Evolutionary conservation across 163 green algal genomes (phyloP), one percentile per base, ranked within the genome.

Genomic region (Volvox carteri): DNA sequence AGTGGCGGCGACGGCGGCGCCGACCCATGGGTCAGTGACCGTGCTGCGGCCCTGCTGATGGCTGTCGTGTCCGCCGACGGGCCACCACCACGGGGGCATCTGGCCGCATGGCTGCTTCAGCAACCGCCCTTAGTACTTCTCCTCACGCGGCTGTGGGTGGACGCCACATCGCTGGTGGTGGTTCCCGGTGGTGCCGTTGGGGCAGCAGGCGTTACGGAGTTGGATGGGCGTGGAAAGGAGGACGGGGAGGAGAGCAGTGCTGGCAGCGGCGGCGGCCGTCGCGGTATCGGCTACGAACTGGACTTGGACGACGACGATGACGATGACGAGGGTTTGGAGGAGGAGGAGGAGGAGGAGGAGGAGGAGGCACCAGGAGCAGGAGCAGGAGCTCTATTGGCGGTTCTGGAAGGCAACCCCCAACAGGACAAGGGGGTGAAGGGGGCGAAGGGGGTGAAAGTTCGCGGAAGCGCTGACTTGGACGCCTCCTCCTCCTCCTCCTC

Each of bases 81-180:
- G n/a, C 25, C 25, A 16, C 23, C 44, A 25, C 44, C 23, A 44
- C 73, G 62, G 1, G 33, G 44, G 21, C 46, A 33, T 46, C 46
- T 87, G 33, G 81, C 81, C 2, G 23, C 25, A 11, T 87, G 81
- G 81, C 48, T 87, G 65, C 62, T 87, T 44, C 21, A 7, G 1
- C 81, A 79, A 46, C 81, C 46, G 46, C 81, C 81, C 0, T 25
- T 21, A 0, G 81, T 44, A 30, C 25, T 68, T 70, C 62, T 87
- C 60, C 44, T 50, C 14, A 70, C 54, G 79, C 16, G 62, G 54
- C 41, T 50, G 35, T n/a, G 23, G 39, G 8, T n/a, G 56, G 35
- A 35, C 12, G 25, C 72, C 16, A 33, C 72, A 4, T 5, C 25
- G 7, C 21, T 28, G 3, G 60, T 37, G 9, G 37, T 19, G 60